Conservation (phyloP, 2,329 filamentous ascomycete genomes). For the Plectosphaerella plurivora region DNA sequence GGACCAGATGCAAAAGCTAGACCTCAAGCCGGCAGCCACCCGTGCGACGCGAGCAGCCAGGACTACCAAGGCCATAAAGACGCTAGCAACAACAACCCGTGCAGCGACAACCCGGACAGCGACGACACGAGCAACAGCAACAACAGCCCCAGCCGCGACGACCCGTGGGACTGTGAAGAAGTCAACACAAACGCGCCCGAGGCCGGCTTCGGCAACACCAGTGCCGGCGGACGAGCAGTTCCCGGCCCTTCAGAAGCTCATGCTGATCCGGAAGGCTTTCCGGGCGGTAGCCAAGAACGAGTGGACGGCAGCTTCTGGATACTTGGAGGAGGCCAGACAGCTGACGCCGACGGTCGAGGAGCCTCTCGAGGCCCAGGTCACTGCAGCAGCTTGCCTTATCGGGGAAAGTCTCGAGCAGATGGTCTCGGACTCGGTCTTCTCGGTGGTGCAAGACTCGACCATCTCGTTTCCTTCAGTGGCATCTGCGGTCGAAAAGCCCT, state of each 20-base stretch:
- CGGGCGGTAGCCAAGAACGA: constrained; percentile 45
- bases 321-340: constrained; percentile 46
- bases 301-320: constrained; percentile 52
- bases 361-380: constrained; percentile 49
- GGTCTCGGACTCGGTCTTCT: constrained; percentile 77
- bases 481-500: constrained; percentile 31
- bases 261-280: constrained; percentile 38
- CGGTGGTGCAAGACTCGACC: constrained; percentile 86
- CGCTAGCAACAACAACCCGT: constrained; percentile 13
- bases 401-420: constrained; percentile 68
- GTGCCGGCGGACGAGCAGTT: constrained; percentile 7
- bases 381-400: constrained; percentile 64
- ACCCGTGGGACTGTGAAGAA: constrained; percentile 8
- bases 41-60: constrained; percentile 19
- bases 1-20: constrained; percentile 28
- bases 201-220: constrained; percentile 9
- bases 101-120: constrained; percentile 3
- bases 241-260: constrained; percentile 28
- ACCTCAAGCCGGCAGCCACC: constrained; percentile 21
- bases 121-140: constrained; percentile 5
- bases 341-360: constrained; percentile 34
- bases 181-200: constrained; percentile 7
- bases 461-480: constrained; percentile 75
- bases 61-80: constrained; percentile 8
- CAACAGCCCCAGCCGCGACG: constrained; percentile 10